Base-by-base conservation (phyloP, 495 filamentous ascomycete genomes). In the Baudoinia panamericana region DNA sequence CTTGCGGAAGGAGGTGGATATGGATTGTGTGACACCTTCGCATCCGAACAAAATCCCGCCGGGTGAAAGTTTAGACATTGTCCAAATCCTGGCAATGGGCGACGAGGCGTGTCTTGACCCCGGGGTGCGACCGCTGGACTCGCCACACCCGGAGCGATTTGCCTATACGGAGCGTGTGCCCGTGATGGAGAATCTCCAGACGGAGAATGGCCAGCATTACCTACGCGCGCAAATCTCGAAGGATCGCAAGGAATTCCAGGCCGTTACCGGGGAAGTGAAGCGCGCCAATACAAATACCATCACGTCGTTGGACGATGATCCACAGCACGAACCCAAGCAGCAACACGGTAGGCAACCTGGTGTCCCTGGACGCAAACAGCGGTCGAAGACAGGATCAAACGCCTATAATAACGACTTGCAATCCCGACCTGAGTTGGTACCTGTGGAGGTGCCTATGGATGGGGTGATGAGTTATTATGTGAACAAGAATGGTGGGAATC, bases 21-120 rank as follows among this genome's bases (percentile, higher is more conserved):
- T 97, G 84, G 82, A 93, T 54, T 97, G 90, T 56, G 59, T 94
- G 33, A 97, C 90, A 1, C 90, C 92, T 7, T 86, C 80, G 27
- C 82, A 96, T 53, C 75, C 72, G 0, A 60, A 69, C 18, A 71
- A 74, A 26, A 95, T 97, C 35, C 74, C 82, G 0, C 82, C 76
- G 6, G 90, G 90, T 22, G 86, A 96, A 62, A 82, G 71, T 40
- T 52, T 96, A 16, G 83, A 86, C 55, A 94, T 97, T 33, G 47
- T 56, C 12, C 60, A 76, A 25, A 71, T 97, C 3, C 67, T 96
- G 8, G 68, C 70, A 2, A 85, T 80, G 55, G 80, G 78, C 16
- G 51, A 66, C 1, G 52, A 56, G 25, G 76, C 83, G 0, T 62
- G 58, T 30, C 71, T 95, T 7, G 80, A 93, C 46, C 71, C 73